Conservation (phyloP, 1,284 basidiomycete genomes). For the Rhodofomes roseus region DNA sequence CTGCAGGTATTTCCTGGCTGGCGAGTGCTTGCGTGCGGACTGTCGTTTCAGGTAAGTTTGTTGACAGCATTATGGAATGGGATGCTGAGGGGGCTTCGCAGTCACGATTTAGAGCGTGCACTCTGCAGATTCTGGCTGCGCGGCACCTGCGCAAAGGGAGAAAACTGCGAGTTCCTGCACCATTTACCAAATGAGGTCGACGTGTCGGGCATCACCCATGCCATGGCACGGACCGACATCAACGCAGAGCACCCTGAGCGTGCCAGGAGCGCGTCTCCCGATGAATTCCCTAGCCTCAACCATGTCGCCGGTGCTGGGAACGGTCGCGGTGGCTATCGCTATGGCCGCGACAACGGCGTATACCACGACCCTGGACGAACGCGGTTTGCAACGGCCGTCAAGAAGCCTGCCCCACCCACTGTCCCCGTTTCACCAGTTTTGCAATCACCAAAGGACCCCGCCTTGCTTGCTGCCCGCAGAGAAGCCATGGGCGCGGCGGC, state of each 20-base stretch:
- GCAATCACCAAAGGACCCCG: slow-evolving; percentile 32
- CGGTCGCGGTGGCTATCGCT: slow-evolving; percentile 37
- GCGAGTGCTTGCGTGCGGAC: slow-evolving; percentile 93
- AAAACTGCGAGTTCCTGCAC: slow-evolving; percentile 88
- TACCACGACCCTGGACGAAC: slow-evolving; percentile 76
- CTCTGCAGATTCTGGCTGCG: slow-evolving; percentile 97
- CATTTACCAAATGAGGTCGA: slow-evolving; percentile 82
- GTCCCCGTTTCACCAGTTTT: slow-evolving; percentile 21
- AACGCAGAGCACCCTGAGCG: slow-evolving; percentile 40
- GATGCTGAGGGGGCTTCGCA: slow-evolving; percentile 27
- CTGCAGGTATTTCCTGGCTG: slow-evolving; percentile 94
- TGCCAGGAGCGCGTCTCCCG: slow-evolving; percentile 45
- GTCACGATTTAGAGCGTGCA: slow-evolving; percentile 89
- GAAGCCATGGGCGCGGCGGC: slow-evolving; percentile 55
- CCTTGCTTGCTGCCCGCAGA: slow-evolving; percentile 41
- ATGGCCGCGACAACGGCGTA: slow-evolving; percentile 37
- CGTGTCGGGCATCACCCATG: slow-evolving; percentile 59
- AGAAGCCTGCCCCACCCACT: slow-evolving; percentile 45
- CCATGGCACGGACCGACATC: slow-evolving; percentile 69
- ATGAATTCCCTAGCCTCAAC: slow-evolving; percentile 85
- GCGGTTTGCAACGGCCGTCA: slow-evolving; percentile 81
- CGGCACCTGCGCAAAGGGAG: slow-evolving; percentile 93
- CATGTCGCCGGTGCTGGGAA: slow-evolving; percentile 37
- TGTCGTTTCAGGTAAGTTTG: slow-evolving; percentile 88
- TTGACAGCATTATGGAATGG: not conserved